Percentiles rank a stretch among this genome's conserved stretches.
phyloP scores from a whole-genome alignment of 2,329 filamentous ascomycete genomes.

The Fusarium abutilonis region DNA sequence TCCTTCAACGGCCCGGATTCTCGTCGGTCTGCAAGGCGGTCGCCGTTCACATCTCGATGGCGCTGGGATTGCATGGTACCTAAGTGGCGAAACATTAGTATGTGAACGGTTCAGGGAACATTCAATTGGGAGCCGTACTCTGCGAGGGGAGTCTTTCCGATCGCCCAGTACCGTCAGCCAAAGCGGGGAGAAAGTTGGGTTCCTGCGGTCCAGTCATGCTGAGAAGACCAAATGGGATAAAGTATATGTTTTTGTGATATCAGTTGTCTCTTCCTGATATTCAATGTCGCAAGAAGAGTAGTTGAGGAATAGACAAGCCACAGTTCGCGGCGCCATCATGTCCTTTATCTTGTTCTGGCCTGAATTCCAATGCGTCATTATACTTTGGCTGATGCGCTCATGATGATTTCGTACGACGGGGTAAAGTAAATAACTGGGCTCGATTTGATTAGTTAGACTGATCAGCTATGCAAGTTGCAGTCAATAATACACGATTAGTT shows the following conservation, averaged over 20 bases:
- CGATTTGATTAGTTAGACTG: too few relatives aligned
- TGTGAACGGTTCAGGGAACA: background rate
- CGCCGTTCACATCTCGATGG: background rate
- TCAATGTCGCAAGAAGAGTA: background rate
- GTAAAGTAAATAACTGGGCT: too few relatives aligned
- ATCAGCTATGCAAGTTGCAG: too few relatives aligned
- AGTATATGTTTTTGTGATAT: background rate
- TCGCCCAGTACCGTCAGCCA: slow-evolving; percentile 7
- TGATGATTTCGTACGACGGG: slow-evolving; percentile 13
- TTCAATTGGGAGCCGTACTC: slow-evolving; percentile 1
- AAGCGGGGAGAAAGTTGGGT: slow-evolving; percentile 14
- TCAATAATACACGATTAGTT: too few relatives aligned
- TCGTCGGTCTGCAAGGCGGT: slow-evolving; percentile 1
- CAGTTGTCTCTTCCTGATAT: background rate
- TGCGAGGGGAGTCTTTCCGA: background rate
- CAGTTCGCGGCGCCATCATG: slow-evolving; percentile 2
- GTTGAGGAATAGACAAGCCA: slow-evolving; percentile 11
- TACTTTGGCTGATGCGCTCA: slow-evolving; percentile 15
- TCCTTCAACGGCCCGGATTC: slow-evolving; percentile 32
- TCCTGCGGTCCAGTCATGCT: slow-evolving; percentile 21
- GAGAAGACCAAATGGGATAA: background rate
- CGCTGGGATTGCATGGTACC: background rate
- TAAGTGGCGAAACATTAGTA: background rate
- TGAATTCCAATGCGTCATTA: slow-evolving; percentile 26
- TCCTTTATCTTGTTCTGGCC: slow-evolving; percentile 11